Evolutionary conservation across 2,329 filamentous ascomycete species (phyloP).

Genomic region (Dactylellina haptotyla): DNA sequence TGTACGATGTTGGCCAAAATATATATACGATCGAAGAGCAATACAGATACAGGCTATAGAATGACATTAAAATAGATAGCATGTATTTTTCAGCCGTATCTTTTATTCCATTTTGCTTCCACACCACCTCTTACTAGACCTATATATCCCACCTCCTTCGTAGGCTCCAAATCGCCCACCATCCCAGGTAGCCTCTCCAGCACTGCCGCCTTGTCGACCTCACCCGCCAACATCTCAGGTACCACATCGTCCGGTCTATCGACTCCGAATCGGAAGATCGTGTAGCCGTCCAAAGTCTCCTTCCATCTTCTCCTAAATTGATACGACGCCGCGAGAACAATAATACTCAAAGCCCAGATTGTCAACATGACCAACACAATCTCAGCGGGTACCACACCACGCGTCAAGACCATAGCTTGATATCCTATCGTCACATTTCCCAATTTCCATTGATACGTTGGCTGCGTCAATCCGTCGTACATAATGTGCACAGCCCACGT

Average conservation of each 20-base stretch:
- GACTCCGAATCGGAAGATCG: constrained; percentile 43
- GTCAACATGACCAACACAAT: constrained; percentile 24
- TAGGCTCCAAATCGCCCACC: constrained; percentile 46
- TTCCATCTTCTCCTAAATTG: constrained; percentile 45
- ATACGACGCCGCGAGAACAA: constrained; percentile 22
- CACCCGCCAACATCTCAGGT: constrained; percentile 42
- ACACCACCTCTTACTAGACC: constrained; percentile 32
- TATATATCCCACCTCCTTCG: constrained; percentile 40
- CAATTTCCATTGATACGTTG: constrained; percentile 33
- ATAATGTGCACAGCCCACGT: constrained; percentile 44
- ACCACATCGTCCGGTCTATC: constrained; percentile 47
- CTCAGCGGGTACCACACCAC: constrained; percentile 38
- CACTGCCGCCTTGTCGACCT: constrained; percentile 38
- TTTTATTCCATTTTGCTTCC: constrained; percentile 31
- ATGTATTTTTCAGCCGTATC: constrained; percentile 24
- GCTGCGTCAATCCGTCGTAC: constrained; percentile 42
- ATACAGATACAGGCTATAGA: not conserved
- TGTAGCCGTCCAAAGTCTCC: constrained; percentile 50
- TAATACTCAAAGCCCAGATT: constrained; percentile 36
- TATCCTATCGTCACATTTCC: constrained; percentile 27
- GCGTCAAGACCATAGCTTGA: constrained; percentile 19
- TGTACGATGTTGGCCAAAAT: not conserved
- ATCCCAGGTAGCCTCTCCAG: constrained; percentile 45
- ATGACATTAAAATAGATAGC: not conserved
- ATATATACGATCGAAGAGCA: constrained; percentile 28